Evolutionary conservation across 192 early-diverging fungal genomes (phyloP).

Genomic region (Entomortierella beljakovae): DNA sequence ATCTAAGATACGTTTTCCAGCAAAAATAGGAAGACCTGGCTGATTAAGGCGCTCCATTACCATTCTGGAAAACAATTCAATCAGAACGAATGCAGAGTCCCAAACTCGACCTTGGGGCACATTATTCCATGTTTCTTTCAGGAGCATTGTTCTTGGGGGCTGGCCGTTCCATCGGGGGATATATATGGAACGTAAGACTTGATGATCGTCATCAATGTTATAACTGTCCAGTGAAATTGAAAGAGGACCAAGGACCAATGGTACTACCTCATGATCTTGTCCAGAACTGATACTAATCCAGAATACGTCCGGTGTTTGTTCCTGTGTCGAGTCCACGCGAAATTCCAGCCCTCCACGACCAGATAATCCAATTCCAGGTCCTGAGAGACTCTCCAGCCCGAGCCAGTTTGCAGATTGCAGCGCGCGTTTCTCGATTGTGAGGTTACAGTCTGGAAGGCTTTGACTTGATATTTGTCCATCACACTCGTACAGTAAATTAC

Average conservation of each 20-base stretch:
- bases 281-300: slow-evolving; percentile 20
- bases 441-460: not conserved
- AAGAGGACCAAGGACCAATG: slow-evolving; percentile 17
- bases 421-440: slow-evolving; percentile 19
- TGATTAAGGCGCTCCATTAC: slow-evolving; percentile 6
- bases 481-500: slow-evolving; percentile 6
- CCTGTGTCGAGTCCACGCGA: not conserved
- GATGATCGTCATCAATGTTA: not conserved
- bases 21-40: slow-evolving; percentile 27
- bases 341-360: slow-evolving; percentile 34
- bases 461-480: slow-evolving; percentile 13
- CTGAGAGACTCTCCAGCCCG: not conserved
- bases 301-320: not conserved
- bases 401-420: slow-evolving; percentile 31
- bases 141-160: slow-evolving; percentile 9
- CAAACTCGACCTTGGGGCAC: slow-evolving; percentile 64
- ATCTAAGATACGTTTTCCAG: slow-evolving; percentile 55
- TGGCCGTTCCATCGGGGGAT: not conserved
- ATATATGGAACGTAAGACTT: slow-evolving; percentile 19
- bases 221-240: not conserved
- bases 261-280: slow-evolving; percentile 9
- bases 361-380: slow-evolving; percentile 17
- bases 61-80: slow-evolving; percentile 41
- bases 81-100: slow-evolving; percentile 61
- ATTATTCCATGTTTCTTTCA: slow-evolving; percentile 55